Percentiles rank a stretch among this genome's conserved stretches.
phyloP scores from a whole-genome alignment of 2,329 filamentous ascomycete species.

The Ophiostoma fasciatum region DNA sequence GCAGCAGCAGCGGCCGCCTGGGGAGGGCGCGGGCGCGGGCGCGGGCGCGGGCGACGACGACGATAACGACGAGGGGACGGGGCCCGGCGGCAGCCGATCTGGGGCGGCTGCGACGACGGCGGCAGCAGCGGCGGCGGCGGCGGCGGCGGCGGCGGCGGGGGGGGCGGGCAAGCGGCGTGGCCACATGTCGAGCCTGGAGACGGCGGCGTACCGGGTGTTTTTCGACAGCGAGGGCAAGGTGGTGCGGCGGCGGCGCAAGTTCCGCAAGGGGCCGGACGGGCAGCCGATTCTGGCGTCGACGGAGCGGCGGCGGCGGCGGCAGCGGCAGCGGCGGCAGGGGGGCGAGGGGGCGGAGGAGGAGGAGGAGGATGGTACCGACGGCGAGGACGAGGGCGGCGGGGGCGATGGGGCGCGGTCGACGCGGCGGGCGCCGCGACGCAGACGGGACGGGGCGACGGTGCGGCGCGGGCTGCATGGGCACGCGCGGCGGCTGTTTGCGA shows the following conservation, averaged over 20 bases:
- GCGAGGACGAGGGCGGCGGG: not conserved
- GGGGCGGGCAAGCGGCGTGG: slow-evolving; percentile 13
- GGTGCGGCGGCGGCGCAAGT: slow-evolving; percentile 11
- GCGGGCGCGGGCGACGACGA: slow-evolving; percentile 7
- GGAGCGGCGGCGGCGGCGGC: slow-evolving; percentile 18
- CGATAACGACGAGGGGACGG: too few species aligned
- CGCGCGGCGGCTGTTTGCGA: slow-evolving; percentile 12
- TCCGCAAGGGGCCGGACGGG: slow-evolving; percentile 4
- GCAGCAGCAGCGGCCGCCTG: not conserved
- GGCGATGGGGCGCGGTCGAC: slow-evolving; percentile 1
- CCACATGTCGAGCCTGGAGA: slow-evolving; percentile 9
- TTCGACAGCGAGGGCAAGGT: slow-evolving; percentile 11
- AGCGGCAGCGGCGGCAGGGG: not conserved
- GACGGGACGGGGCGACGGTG: too few species aligned
- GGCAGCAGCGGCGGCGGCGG: slow-evolving; percentile 16
- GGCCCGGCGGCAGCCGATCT: too few species aligned
- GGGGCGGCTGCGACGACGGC: too few species aligned
- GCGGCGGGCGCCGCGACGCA: too few species aligned
- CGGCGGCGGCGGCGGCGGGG: too few species aligned
- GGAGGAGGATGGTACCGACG: too few species aligned
- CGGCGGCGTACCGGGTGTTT: slow-evolving; percentile 11
- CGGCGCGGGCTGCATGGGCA: slow-evolving; percentile 7
- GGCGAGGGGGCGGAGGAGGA: slow-evolving; percentile 1
- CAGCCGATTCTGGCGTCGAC: slow-evolving; percentile 1
- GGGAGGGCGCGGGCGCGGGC: slow-evolving; percentile 1